A percentile compares a stretch with the other conserved stretches of the same genome.
Evolutionary conservation across 2,329 filamentous ascomycete species (phyloP).

Genomic region (Monosporascus sp.): DNA sequence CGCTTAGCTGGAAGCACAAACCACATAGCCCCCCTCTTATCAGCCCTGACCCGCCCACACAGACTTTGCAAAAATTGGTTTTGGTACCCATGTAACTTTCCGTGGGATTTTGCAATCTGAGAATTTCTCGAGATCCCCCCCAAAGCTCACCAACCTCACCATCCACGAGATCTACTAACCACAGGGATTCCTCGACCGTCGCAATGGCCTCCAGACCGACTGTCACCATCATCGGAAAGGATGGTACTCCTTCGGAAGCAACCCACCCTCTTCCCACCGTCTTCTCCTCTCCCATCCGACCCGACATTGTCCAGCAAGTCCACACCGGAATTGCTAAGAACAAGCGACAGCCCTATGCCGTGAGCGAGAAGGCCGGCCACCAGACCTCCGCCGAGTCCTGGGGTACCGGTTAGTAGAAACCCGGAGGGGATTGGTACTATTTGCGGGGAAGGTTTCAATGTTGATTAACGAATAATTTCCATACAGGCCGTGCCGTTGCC

Average conservation of each 20-base stretch:
- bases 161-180: constrained; percentile 2
- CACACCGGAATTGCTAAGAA: constrained; percentile 99
- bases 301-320: constrained; percentile 98
- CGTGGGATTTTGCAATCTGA: background rate
- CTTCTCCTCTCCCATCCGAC: constrained; percentile 95
- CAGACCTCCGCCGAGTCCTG: constrained; percentile 99
- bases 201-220: constrained; percentile 95
- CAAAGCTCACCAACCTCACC: background rate
- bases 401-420: constrained; percentile 80
- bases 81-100: background rate
- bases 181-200: constrained; percentile 20
- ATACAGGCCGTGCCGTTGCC: constrained; percentile 88
- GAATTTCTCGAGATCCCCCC: background rate
- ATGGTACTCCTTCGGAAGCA: constrained; percentile 85
- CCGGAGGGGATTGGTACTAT: constrained; percentile 4
- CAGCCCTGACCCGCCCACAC: background rate
- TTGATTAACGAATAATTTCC: constrained; percentile 8
- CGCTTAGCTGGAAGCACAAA: background rate
- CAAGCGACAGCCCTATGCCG: constrained; percentile 98
- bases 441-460: constrained; percentile 4
- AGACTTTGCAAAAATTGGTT: background rate
- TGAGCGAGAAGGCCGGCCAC: constrained; percentile 99
- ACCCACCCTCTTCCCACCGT: constrained; percentile 92
- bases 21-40: background rate
- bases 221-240: constrained; percentile 93